These are phyloP conservation scores for Hyphopichia burtonii DNA, from an alignment of 1,139 yeast genomes.

Conservation along the genomic window DNA sequence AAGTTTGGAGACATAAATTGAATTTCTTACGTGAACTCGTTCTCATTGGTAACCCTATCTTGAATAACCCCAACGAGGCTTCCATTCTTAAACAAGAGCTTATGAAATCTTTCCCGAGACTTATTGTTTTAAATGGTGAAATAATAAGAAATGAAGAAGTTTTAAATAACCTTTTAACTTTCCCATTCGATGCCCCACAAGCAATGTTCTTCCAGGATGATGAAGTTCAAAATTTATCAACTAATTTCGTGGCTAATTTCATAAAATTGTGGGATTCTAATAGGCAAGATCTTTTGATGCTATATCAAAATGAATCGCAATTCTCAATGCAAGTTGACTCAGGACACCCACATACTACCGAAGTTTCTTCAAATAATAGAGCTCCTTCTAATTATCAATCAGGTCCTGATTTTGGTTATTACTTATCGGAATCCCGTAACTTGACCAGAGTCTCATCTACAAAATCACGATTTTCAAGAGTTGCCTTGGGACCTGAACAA, in stretches of 20 bases:
- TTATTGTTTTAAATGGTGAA: slow-evolving; percentile 77
- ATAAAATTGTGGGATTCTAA: slow-evolving; percentile 80
- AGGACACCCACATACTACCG: slow-evolving; percentile 50
- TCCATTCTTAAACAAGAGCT: slow-evolving; percentile 61
- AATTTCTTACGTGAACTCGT: slow-evolving; percentile 72
- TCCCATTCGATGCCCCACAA: slow-evolving; percentile 50
- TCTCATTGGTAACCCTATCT: slow-evolving; percentile 74
- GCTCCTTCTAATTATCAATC: slow-evolving; percentile 7
- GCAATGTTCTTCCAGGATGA: slow-evolving; percentile 74
- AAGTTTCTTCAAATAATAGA: slow-evolving; percentile 26
- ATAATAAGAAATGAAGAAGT: slow-evolving; percentile 71
- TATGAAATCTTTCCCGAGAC: slow-evolving; percentile 70
- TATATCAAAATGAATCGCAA: slow-evolving; percentile 82
- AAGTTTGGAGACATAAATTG: slow-evolving; percentile 77
- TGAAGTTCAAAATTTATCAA: slow-evolving; percentile 68
- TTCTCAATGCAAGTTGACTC: slow-evolving; percentile 70
- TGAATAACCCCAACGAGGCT: slow-evolving; percentile 34
- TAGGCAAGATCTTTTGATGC: slow-evolving; percentile 62
- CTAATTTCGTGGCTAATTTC: slow-evolving; percentile 73
- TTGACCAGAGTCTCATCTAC: slow-evolving; percentile 64
- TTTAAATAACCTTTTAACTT: slow-evolving; percentile 50
- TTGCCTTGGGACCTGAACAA: slow-evolving; percentile 70
- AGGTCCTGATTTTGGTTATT: slow-evolving; percentile 60
- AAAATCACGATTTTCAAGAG: slow-evolving; percentile 52
- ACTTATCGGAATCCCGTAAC: slow-evolving; percentile 73